Percentiles rank a stretch among this genome's conserved stretches.
Evolutionary conservation across 2,329 filamentous ascomycete species (phyloP).

Genomic region (Raffaelea deltoideospora): DNA sequence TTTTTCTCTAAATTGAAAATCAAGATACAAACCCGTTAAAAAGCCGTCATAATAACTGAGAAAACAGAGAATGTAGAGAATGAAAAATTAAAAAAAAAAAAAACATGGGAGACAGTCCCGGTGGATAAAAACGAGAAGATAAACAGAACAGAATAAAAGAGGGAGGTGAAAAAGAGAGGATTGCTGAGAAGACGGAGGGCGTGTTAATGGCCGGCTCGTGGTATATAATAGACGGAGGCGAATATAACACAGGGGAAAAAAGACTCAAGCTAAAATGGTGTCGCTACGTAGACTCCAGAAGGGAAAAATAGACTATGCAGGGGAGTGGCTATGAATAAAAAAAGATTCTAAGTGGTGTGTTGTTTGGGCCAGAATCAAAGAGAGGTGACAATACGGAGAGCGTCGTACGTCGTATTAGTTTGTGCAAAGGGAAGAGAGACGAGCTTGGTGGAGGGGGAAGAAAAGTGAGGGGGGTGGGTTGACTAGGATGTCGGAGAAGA

Average conservation of each 20-base stretch:
- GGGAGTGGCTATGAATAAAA: too few relatives aligned
- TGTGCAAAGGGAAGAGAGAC: background rate
- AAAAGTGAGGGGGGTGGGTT: background rate
- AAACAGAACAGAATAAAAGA: conserved; percentile 14
- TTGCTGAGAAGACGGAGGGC: background rate
- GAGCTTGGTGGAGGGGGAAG: too few relatives aligned
- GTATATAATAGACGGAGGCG: background rate
- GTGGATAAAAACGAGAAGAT: conserved; percentile 16
- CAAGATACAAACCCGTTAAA: conserved; percentile 21
- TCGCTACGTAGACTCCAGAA: too few relatives aligned
- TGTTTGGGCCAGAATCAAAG: too few relatives aligned
- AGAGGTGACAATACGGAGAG: too few relatives aligned
- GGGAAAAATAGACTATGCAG: background rate
- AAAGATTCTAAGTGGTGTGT: too few relatives aligned
- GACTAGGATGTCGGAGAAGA: conserved; percentile 23
- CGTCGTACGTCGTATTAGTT: too few relatives aligned
- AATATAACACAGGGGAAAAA: background rate
- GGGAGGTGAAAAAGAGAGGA: conserved; percentile 16
- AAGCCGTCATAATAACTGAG: too few relatives aligned
- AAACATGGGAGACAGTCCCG: conserved; percentile 4
- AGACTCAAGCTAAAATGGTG: too few relatives aligned
- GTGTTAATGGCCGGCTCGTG: background rate
- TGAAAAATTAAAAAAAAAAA: conserved; percentile 3
- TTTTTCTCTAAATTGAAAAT: conserved; percentile 24
- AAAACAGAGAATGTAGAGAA: too few relatives aligned